These are phyloP conservation scores for Cytauxzoon felis DNA, from an alignment of 169 alveolate species.

Conservation along the genomic window DNA sequence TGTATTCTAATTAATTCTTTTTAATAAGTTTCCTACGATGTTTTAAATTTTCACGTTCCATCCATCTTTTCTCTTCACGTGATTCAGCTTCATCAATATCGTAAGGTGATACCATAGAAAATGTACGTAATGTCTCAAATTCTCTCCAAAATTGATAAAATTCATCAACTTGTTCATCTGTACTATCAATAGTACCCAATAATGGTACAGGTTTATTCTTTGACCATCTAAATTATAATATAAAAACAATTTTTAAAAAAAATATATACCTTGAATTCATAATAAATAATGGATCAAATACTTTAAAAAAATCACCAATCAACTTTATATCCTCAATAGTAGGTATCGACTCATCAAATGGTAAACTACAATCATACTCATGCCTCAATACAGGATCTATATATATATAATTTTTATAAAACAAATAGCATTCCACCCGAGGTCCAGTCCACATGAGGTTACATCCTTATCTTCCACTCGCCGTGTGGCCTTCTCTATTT, in stretches of 20 bases:
- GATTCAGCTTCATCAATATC: slow-evolving; percentile 87
- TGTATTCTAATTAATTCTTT: slow-evolving; percentile 86
- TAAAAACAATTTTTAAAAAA: slow-evolving; percentile 26
- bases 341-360: slow-evolving; percentile 91
- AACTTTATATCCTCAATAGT: slow-evolving; percentile 67
- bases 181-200: slow-evolving; percentile 83
- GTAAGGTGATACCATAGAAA: slow-evolving; percentile 86
- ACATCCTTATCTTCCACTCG: too few species aligned
- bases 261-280: slow-evolving; percentile 48
- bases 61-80: slow-evolving; percentile 90
- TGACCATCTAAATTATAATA: slow-evolving; percentile 83
- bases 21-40: slow-evolving; percentile 80
- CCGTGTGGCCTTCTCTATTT: too few species aligned
- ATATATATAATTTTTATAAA: too few species aligned
- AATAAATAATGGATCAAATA: slow-evolving; percentile 72
- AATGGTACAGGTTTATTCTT: slow-evolving; percentile 88
- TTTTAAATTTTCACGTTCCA: slow-evolving; percentile 90
- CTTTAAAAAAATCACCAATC: slow-evolving; percentile 72
- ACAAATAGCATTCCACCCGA: too few species aligned
- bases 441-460: too few species aligned
- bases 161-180: slow-evolving; percentile 77
- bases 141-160: slow-evolving; percentile 89
- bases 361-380: slow-evolving; percentile 88
- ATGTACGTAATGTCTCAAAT: slow-evolving; percentile 87
- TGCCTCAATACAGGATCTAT: slow-evolving; percentile 71